These are phyloP conservation scores for Pistacia atlantica DNA, from an alignment of 345 rosid species.

Conservation along the genomic window DNA sequence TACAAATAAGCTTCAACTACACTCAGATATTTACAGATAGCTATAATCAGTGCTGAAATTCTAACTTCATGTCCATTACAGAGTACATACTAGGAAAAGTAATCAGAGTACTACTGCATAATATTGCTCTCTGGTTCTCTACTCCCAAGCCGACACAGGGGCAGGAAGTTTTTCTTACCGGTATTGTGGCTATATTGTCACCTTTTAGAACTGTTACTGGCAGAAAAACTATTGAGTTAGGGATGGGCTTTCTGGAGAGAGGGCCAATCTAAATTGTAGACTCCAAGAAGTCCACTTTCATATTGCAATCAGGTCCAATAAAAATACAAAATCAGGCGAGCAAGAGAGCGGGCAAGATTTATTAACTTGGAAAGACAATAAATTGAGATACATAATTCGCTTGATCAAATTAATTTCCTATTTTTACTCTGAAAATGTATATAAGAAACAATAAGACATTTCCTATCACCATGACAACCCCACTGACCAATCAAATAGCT, in stretches of 20 bases:
- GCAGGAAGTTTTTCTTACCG: neutral
- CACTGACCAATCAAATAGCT: constrained; percentile 20
- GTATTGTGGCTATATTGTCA: neutral
- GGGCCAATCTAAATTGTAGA: neutral
- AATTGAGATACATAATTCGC: constrained; percentile 13
- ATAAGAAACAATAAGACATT: constrained; percentile 16
- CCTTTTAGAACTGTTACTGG: neutral
- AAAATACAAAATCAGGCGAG: neutral
- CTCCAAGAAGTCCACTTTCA: neutral
- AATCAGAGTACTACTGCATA: neutral
- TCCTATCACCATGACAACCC: constrained; percentile 30
- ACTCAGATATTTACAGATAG: neutral
- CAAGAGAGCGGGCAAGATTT: constrained; percentile 5
- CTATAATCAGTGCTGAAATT: neutral
- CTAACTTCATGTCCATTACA: neutral
- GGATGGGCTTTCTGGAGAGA: neutral
- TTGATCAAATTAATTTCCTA: constrained; percentile 31
- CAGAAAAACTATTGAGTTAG: neutral
- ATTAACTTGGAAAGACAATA: constrained; percentile 17
- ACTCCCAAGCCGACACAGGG: neutral
- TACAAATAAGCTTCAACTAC: neutral
- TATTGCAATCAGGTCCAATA: neutral
- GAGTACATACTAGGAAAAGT: too few relatives aligned
- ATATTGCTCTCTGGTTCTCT: neutral
- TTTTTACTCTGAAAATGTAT: constrained; percentile 18